phyloP scores from a whole-genome alignment of 2,329 filamentous ascomycete species.

The Sodiomyces alkalinus region DNA sequence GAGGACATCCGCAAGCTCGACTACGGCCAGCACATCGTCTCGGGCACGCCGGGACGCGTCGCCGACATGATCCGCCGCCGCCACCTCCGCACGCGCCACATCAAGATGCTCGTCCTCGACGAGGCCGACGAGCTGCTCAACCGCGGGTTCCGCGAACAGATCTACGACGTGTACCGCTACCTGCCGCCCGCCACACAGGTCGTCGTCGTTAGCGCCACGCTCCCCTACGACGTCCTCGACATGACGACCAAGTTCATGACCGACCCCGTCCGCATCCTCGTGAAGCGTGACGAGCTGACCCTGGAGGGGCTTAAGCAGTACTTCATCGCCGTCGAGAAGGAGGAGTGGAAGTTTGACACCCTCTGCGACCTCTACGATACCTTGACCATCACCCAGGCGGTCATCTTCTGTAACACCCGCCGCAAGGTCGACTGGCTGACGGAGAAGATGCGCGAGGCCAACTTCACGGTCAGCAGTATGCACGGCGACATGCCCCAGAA shows the following conservation, averaged over 20 bases:
- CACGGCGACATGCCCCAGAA: constrained; percentile 99
- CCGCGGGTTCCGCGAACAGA: constrained; percentile 93
- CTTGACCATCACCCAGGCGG: constrained; percentile 93
- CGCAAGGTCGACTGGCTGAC: constrained; percentile 99
- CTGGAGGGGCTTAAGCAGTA: constrained; percentile 97
- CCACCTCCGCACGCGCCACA: constrained; percentile 41
- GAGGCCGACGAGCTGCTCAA: constrained; percentile 58
- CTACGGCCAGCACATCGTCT: constrained; percentile 95
- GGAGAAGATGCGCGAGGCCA: constrained; percentile 97
- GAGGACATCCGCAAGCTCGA: constrained; percentile 97
- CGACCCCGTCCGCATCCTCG: constrained; percentile 86
- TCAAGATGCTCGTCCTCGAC: constrained; percentile 49
- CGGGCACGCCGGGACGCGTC: constrained; percentile 91
- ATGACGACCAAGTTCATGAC: constrained; percentile 99
- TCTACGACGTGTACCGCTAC: constrained; percentile 97
- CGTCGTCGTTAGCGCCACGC: constrained; percentile 91
- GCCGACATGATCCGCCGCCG: constrained; percentile 47
- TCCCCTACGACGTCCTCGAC: constrained; percentile 94
- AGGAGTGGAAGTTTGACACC: constrained; percentile 99
- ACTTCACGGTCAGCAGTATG: constrained; percentile 98
- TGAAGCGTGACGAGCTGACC: constrained; percentile 97
- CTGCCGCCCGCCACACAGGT: constrained; percentile 93
- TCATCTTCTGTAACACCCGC: constrained; percentile 99
- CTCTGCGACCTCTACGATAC: constrained; percentile 98
- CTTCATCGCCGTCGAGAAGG: constrained; percentile 98